Percentiles rank a stretch among this genome's conserved stretches.
phyloP scores from a whole-genome alignment of 176 grass and related monocot species.

The Cymbopogon citratus region DNA sequence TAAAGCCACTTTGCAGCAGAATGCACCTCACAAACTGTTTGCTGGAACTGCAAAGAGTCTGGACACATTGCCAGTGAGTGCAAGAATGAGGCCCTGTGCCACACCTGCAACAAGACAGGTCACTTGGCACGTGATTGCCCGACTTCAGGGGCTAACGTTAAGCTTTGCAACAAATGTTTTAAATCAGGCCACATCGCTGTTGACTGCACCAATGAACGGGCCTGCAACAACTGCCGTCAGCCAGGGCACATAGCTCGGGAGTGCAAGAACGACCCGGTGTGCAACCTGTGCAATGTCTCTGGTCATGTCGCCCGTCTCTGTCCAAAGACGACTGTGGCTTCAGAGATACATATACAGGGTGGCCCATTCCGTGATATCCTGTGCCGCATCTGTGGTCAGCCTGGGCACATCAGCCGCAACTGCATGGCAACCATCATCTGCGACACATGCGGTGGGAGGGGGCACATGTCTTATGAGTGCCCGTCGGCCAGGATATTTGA shows the following conservation, averaged over 20 bases:
- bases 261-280: constrained; percentile 79
- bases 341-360: constrained; percentile 42
- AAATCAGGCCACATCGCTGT: constrained; percentile 76
- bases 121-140: constrained; percentile 81
- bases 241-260: constrained; percentile 79
- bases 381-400: constrained; percentile 65
- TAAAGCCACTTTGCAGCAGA: constrained; percentile 71
- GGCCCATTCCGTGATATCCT: constrained; percentile 48
- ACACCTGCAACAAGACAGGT: constrained; percentile 76
- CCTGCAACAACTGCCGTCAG: constrained; percentile 91
- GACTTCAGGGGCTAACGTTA: constrained; percentile 34
- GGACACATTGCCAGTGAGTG: constrained; percentile 79
- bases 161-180: constrained; percentile 86
- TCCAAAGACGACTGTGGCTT: constrained; percentile 59
- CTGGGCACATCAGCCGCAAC: constrained; percentile 68
- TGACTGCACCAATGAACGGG: constrained; percentile 72
- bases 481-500: constrained; percentile 64
- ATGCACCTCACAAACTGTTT: constrained; percentile 68
- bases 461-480: constrained; percentile 78
- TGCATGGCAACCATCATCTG: constrained; percentile 67
- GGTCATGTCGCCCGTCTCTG: constrained; percentile 73
- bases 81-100: constrained; percentile 76
- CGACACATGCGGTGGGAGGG: constrained; percentile 80
- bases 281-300: constrained; percentile 83
- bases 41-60: constrained; percentile 90